Conservation (phyloP, 495 filamentous ascomycete genomes). For the Glonium stellatum region DNA sequence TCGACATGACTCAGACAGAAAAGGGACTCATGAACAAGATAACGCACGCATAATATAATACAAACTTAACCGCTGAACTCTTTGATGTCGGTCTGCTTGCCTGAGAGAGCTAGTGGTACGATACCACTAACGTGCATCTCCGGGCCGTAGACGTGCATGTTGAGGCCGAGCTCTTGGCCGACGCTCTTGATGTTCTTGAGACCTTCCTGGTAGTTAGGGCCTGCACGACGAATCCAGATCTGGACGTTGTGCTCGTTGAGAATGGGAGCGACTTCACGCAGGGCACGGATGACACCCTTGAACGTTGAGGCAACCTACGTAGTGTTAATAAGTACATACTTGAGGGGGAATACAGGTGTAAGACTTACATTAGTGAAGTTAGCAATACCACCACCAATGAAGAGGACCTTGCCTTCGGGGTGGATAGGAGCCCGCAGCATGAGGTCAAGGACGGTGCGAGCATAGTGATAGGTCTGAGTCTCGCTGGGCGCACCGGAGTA, state of each 20-base stretch:
- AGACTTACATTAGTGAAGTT: slow-evolving; percentile 85
- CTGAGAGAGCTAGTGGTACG: slow-evolving; percentile 58
- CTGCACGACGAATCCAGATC: slow-evolving; percentile 98
- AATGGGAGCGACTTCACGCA: slow-evolving; percentile 79
- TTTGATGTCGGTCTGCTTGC: slow-evolving; percentile 47
- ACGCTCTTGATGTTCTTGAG: slow-evolving; percentile 99
- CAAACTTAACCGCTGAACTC: slow-evolving; percentile 40
- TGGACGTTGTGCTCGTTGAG: slow-evolving; percentile 95
- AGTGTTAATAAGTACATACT: neutral
- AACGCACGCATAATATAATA: neutral
- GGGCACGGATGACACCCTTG: slow-evolving; percentile 98
- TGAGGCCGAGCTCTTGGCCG: slow-evolving; percentile 81
- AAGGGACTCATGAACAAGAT: no score
- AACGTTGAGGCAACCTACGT: slow-evolving; percentile 85
- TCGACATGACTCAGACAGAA: no score
- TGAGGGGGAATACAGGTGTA: neutral
- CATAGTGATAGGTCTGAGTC: slow-evolving; percentile 98
- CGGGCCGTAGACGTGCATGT: slow-evolving; percentile 95
- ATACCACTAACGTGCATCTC: slow-evolving; percentile 84
- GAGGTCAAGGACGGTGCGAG: slow-evolving; percentile 89
- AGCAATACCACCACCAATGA: slow-evolving; percentile 99
- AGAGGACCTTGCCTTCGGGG: slow-evolving; percentile 92
- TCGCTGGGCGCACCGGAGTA: slow-evolving; percentile 98
- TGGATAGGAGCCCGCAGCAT: slow-evolving; percentile 87
- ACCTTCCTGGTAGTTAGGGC: slow-evolving; percentile 99